Percentiles rank a stretch among this genome's conserved stretches.
Conservation (phyloP, 331 rosid genomes). For the Pyracantha coccinea region DNA sequence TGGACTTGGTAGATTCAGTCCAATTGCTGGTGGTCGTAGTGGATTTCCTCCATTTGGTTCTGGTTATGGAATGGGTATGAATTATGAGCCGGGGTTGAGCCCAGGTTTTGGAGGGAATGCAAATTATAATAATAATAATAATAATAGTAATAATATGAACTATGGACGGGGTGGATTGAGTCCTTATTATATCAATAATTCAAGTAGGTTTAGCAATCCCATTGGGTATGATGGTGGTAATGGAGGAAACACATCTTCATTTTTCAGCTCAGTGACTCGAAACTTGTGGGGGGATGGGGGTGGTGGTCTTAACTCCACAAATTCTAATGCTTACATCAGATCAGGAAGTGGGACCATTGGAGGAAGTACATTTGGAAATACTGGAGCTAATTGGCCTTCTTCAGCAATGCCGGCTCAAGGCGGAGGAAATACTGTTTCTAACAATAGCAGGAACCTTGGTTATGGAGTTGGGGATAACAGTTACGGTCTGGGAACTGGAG, state of each 20-base stretch:
- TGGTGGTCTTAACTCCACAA: conserved; percentile 47
- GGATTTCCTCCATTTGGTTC: conserved; percentile 65
- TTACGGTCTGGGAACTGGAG: conserved; percentile 56
- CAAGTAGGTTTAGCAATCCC: conserved; percentile 59
- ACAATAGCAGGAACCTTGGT: conserved; percentile 51
- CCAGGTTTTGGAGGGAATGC: conserved; percentile 66
- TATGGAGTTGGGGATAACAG: conserved; percentile 53
- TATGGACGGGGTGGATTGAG: conserved; percentile 58
- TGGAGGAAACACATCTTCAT: conserved; percentile 63
- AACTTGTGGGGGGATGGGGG: conserved; percentile 80
- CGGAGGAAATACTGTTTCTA: conserved; percentile 44
- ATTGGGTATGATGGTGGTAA: conserved; percentile 56
- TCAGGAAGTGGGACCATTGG: conserved; percentile 55
- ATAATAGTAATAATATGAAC: conserved; percentile 52
- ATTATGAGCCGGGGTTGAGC: conserved; percentile 67
- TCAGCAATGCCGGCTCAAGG: conserved; percentile 53
- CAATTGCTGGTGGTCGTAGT: conserved; percentile 54
- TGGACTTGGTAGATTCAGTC: conserved; percentile 82
- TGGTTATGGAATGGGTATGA: conserved; percentile 72
- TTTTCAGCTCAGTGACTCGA: conserved; percentile 67
- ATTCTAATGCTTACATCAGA: conserved; percentile 58
- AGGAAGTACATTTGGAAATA: conserved; percentile 44
- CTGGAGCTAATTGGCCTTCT: conserved; percentile 68
- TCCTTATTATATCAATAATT: conserved; percentile 55
- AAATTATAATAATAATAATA: conserved; percentile 41